Base-by-base conservation (phyloP, 148 eudicot genomes). In the Vaccinium darrowii region DNA sequence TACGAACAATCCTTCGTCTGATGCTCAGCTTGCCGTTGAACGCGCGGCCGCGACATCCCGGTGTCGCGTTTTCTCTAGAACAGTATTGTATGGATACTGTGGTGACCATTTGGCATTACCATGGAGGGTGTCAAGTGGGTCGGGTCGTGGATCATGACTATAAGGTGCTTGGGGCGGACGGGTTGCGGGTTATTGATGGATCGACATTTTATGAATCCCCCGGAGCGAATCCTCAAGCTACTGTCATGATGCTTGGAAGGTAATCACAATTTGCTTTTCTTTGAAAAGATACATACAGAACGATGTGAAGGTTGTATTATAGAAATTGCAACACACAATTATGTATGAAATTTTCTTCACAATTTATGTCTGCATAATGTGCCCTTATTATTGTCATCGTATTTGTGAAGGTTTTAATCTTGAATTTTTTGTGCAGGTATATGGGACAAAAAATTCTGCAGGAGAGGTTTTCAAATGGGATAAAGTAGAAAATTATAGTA, bases 191-290 rank as follows among this genome's bases (percentile, higher is more conserved):
- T 47, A 60, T 93, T 14, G 95, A 93, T 76, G 95, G 93, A 5
- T 93, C 95, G 3, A 90, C 93, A 0, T 89, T 93, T 74, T 60
- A 82, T 25, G 85, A 75, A 50, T 91, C 93, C 11, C 93, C 95
- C 1, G 93, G 93, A 12, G 89, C 93, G 74, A 93, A 91, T 85
- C 93, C 95, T 86, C 95, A 90, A 76, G 93, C 92, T 5, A 91
- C 95, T n/a, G 86, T 93, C 47, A 91, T 93, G 95, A 93, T 93
- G 95, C 92, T 93, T 33, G 99, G 99, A 82, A 94, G 98, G 96
- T 94, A 90, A 84, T 39, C 76, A 67, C 14, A 67, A 67, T 67
- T 0, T 25, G 72, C 11, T 23, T 67, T 67, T 62, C 72, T 14
- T 25, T 9, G 33, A 67, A 21, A 63, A 6, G 8, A 60, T 7